Evolutionary conservation across 2,329 filamentous ascomycete genomes (phyloP).

Genomic region (Pleomassaria siparia): DNA sequence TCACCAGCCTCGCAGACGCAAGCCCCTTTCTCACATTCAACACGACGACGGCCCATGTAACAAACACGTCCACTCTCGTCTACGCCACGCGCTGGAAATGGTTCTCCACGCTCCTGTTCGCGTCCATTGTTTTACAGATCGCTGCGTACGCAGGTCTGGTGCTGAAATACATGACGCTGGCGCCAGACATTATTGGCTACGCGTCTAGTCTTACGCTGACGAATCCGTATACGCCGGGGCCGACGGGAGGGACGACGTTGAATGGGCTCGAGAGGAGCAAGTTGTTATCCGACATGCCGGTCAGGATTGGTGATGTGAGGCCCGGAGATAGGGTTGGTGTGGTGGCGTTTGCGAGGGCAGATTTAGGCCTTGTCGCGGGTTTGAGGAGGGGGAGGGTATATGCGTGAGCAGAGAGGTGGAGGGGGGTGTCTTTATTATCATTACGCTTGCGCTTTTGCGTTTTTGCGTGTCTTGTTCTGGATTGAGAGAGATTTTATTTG

Average conservation of each 20-base stretch:
- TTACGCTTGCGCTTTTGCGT: too few species aligned
- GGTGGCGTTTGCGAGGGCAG: constrained; percentile 27
- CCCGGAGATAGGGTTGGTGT: constrained; percentile 27
- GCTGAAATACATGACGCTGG: constrained; percentile 31
- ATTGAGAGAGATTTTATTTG: too few species aligned
- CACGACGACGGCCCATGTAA: constrained; percentile 10
- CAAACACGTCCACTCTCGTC: constrained; percentile 4
- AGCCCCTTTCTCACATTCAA: constrained; percentile 17
- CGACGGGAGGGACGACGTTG: constrained; percentile 27
- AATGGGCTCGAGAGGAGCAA: constrained; percentile 26
- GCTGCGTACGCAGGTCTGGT: constrained; percentile 28
- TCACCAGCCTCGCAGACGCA: constrained; percentile 10
- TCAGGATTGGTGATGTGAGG: constrained; percentile 34
- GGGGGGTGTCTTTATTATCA: too few species aligned
- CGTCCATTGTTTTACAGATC: constrained; percentile 24
- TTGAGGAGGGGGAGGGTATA: constrained; percentile 26
- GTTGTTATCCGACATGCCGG: constrained; percentile 24
- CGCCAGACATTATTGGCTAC: constrained; percentile 30
- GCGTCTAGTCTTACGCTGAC: constrained; percentile 25
- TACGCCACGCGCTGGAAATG: constrained; percentile 31
- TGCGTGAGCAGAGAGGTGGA: constrained; percentile 20
- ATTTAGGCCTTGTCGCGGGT: constrained; percentile 17
- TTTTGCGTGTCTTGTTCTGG: too few species aligned
- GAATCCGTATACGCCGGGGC: constrained; percentile 28
- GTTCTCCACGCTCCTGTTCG: constrained; percentile 25